Percentiles rank a stretch among this genome's conserved stretches.
Conservation (phyloP, 2,329 filamentous ascomycete genomes). For the Cladosporium austrohemisphaericum region DNA sequence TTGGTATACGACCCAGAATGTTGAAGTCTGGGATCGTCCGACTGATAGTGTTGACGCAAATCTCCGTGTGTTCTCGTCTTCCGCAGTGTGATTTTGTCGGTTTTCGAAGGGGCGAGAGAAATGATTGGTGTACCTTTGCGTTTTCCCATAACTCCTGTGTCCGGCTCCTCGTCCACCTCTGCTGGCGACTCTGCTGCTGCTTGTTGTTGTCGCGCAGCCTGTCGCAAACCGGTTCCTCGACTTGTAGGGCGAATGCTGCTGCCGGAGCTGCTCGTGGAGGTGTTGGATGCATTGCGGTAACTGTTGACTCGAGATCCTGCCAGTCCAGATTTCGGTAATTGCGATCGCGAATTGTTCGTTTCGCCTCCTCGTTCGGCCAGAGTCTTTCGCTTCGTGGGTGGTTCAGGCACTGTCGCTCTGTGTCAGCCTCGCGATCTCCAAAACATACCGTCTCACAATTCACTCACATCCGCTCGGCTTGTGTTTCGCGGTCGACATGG, state of each 20-base stretch:
- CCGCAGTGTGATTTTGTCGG: constrained; percentile 25
- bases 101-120: constrained; percentile 33
- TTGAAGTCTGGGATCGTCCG: constrained; percentile 14
- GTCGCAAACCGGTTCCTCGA: constrained; percentile 40
- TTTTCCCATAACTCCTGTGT: constrained; percentile 32
- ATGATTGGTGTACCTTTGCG: constrained; percentile 45
- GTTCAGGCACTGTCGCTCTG: constrained; percentile 39
- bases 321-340: constrained; percentile 22
- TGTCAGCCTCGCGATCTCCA: constrained; percentile 22
- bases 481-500: constrained; percentile 45
- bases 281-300: constrained; percentile 41
- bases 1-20: constrained; percentile 14
- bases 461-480: constrained; percentile 49
- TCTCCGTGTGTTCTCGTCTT: constrained; percentile 32
- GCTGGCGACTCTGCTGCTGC: constrained; percentile 16
- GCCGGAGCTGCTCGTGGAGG: constrained; percentile 42
- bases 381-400: constrained; percentile 51
- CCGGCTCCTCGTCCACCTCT: constrained; percentile 28
- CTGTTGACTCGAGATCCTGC: constrained; percentile 37
- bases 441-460: constrained; percentile 1
- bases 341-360: constrained; percentile 30
- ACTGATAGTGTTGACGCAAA: constrained; percentile 24
- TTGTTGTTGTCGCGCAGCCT: constrained; percentile 14
- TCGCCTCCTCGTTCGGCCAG: constrained; percentile 48
- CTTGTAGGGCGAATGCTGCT: constrained; percentile 42